Evolutionary conservation across 768 basidiomycete genomes (phyloP).

Genomic region (Podaxis sp.): DNA sequence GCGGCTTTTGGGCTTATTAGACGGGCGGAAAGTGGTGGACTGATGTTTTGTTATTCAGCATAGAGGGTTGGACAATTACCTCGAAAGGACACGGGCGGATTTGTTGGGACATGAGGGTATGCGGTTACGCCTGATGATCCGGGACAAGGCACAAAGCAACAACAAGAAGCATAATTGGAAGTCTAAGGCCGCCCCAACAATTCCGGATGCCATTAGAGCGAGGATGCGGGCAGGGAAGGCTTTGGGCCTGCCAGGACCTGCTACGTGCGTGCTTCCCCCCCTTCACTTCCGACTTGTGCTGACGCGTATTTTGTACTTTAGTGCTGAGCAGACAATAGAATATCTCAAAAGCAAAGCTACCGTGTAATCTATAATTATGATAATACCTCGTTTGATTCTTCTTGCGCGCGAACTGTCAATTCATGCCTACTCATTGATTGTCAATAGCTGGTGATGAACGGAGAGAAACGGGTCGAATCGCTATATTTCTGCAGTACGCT

Average conservation of each 20-base stretch:
- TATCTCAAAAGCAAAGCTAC: slow-evolving; percentile 18
- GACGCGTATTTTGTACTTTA: slow-evolving; percentile 5
- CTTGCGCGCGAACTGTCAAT: background rate
- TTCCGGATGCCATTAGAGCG: slow-evolving; percentile 21
- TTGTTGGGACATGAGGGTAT: slow-evolving; percentile 46
- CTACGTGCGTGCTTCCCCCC: slow-evolving; percentile 22
- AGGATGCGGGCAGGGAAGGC: slow-evolving; percentile 29
- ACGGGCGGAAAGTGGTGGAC: background rate
- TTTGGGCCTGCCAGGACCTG: slow-evolving; percentile 25
- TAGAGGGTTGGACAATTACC: slow-evolving; percentile 72
- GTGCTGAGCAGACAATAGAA: slow-evolving; percentile 27
- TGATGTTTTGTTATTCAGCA: slow-evolving; percentile 35
- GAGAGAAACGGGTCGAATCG: background rate
- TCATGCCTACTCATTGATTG: background rate
- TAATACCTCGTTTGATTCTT: background rate
- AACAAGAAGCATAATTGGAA: slow-evolving; percentile 1
- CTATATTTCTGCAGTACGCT: background rate
- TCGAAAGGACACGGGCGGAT: slow-evolving; percentile 39
- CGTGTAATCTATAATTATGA: background rate
- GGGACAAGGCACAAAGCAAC: slow-evolving; percentile 19
- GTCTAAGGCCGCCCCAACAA: slow-evolving; percentile 6
- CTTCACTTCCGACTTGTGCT: background rate
- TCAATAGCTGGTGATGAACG: background rate
- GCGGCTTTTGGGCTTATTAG: slow-evolving; percentile 16
- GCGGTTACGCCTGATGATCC: slow-evolving; percentile 43